Conservation (phyloP, 1,284 basidiomycete genomes). For the Trametes pubescens region DNA sequence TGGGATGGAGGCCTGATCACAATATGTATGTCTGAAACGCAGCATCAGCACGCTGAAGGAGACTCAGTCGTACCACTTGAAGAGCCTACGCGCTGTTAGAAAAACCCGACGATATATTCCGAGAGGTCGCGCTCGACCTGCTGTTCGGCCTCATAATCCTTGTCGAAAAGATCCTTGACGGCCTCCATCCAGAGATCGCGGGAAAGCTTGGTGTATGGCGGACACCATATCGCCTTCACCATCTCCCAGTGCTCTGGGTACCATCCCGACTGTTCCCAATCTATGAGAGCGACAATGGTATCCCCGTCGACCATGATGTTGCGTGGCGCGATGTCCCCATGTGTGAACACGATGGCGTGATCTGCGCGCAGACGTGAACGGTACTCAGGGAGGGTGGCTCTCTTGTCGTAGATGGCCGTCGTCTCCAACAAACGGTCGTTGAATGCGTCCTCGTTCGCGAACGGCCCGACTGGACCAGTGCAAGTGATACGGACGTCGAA, state of each 20-base stretch:
- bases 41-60: background rate
- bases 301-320: constrained; percentile 25
- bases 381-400: background rate
- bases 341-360: constrained; percentile 23
- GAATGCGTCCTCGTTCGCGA: constrained; percentile 7
- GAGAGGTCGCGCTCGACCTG: constrained; percentile 16
- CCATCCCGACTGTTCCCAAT: constrained; percentile 28
- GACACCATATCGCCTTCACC: constrained; percentile 22
- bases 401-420: background rate
- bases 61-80: background rate
- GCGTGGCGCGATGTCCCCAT: constrained; percentile 24
- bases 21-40: too few relatives aligned
- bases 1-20: too few relatives aligned
- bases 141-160: constrained; percentile 11
- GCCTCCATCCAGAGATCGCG: constrained; percentile 1
- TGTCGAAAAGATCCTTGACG: constrained; percentile 3
- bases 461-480: constrained; percentile 6
- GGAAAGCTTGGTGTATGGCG: background rate
- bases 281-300: constrained; percentile 16
- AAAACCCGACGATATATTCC: constrained; percentile 13
- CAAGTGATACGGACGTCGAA: constrained; percentile 7
- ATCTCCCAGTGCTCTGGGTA: constrained; percentile 26
- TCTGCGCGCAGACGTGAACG: constrained; percentile 7
- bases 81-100: background rate
- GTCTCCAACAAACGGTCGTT: constrained; percentile 6